Conservation (phyloP, 805 yeast genomes). For the Kodamaea nitidulidarum region DNA sequence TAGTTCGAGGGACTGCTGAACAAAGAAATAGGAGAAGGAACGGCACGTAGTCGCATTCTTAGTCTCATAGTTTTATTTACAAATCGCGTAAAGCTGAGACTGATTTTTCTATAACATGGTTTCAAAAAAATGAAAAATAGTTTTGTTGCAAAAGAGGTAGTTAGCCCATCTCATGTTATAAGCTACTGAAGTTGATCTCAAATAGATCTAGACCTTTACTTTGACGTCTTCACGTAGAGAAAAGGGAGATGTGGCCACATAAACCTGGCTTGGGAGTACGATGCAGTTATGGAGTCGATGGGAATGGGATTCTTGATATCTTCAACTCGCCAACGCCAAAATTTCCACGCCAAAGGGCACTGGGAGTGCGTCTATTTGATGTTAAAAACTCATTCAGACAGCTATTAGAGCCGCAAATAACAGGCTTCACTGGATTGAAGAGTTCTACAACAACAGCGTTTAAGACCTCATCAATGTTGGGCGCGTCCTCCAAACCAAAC, state of each 20-base stretch:
- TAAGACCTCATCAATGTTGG: too few relatives aligned
- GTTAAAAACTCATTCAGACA: slow-evolving; percentile 3
- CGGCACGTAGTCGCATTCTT: too few relatives aligned
- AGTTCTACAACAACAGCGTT: too few relatives aligned
- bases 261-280: slow-evolving; percentile 15
- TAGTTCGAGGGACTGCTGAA: too few relatives aligned
- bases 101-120: too few relatives aligned
- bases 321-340: neutral
- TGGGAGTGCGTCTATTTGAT: slow-evolving; percentile 6
- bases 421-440: too few relatives aligned
- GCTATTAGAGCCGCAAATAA: slow-evolving; percentile 4
- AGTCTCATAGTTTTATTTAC: too few relatives aligned
- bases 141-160: neutral
- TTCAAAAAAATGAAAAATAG: neutral
- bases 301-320: slow-evolving; percentile 10
- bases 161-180: slow-evolving; percentile 1
- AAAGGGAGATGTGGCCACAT: slow-evolving; percentile 16
- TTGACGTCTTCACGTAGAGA: neutral
- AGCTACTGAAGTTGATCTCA: neutral
- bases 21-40: too few relatives aligned
- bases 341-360: slow-evolving; percentile 9
- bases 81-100: too few relatives aligned
- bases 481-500: neutral
- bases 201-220: neutral
- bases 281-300: slow-evolving; percentile 16